These are phyloP conservation scores for Eucalyptus tenuipes DNA, from an alignment of 345 rosid species.

Conservation along the genomic window DNA sequence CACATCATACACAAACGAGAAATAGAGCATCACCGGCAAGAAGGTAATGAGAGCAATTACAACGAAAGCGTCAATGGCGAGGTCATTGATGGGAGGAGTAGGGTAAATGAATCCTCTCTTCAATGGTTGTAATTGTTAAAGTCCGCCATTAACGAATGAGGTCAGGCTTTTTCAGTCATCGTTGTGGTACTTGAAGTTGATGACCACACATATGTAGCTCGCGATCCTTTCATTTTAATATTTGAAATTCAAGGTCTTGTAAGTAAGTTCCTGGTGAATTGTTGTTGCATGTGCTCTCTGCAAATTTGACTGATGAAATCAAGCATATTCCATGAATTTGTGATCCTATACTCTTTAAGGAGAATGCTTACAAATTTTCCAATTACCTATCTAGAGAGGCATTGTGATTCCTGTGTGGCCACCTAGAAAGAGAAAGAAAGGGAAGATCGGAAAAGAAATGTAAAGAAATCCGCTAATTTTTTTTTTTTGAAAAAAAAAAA, in stretches of 20 bases:
- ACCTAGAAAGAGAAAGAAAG: background rate
- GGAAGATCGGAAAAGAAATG: background rate
- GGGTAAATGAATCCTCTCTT: background rate
- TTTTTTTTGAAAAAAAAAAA: too few relatives aligned
- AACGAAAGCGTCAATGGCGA: background rate
- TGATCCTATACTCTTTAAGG: background rate
- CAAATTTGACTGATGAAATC: background rate
- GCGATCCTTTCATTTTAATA: background rate
- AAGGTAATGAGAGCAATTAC: background rate
- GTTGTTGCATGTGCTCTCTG: background rate
- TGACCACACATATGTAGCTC: background rate
- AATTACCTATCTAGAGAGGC: background rate
- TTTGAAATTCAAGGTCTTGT: background rate
- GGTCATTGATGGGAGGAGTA: background rate
- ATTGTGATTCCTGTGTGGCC: background rate
- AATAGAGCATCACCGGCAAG: background rate
- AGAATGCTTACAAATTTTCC: background rate
- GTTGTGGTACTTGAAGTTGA: background rate
- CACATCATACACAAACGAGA: background rate
- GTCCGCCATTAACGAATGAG: too few relatives aligned
- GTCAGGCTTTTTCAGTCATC: background rate
- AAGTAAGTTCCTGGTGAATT: background rate
- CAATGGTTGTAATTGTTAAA: background rate
- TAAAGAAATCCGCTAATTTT: background rate
- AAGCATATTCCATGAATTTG: background rate